These are phyloP conservation scores for Farysia itapuensis DNA, from an alignment of 1,284 basidiomycete genomes.

Conservation along the genomic window DNA sequence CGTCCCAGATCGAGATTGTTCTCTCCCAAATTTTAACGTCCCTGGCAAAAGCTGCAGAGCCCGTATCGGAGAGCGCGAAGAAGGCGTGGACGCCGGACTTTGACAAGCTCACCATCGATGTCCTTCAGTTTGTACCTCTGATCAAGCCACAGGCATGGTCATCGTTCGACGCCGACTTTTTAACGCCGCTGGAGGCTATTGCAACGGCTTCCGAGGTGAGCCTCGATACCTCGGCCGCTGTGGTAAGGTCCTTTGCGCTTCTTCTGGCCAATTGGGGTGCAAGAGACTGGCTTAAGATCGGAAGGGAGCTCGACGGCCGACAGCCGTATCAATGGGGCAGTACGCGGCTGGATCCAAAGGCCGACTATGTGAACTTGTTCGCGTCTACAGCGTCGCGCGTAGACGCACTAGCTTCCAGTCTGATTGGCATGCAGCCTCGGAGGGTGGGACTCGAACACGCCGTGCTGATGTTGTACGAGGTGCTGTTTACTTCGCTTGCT, in stretches of 20 bases:
- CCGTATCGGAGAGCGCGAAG: neutral
- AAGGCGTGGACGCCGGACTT: conserved; percentile 10
- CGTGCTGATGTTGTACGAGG: conserved; percentile 20
- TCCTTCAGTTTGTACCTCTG: conserved; percentile 24
- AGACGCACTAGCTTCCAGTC: conserved; percentile 7
- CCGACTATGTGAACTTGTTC: conserved; percentile 24
- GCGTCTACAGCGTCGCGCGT: conserved; percentile 7
- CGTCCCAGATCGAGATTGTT: conserved; percentile 13
- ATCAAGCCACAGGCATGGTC: conserved; percentile 11
- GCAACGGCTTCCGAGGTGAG: conserved; percentile 14
- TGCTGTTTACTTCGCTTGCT: conserved; percentile 8
- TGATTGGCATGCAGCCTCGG: conserved; percentile 13
- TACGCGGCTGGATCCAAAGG: conserved; percentile 11
- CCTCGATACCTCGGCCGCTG: conserved; percentile 12
- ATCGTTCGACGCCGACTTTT: conserved; percentile 12
- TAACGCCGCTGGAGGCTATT: conserved; percentile 13
- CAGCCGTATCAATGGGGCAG: conserved; percentile 27
- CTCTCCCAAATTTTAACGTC: conserved; percentile 11
- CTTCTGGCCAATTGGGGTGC: conserved; percentile 20
- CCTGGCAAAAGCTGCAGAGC: conserved; percentile 7
- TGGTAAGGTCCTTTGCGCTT: conserved; percentile 10
- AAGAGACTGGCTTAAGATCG: conserved; percentile 21
- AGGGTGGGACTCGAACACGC: conserved; percentile 26
- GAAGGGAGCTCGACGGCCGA: conserved; percentile 10
- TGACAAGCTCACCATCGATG: conserved; percentile 21